phyloP scores from a whole-genome alignment of 1,284 basidiomycete species.

The Rhizoctonia solani region DNA sequence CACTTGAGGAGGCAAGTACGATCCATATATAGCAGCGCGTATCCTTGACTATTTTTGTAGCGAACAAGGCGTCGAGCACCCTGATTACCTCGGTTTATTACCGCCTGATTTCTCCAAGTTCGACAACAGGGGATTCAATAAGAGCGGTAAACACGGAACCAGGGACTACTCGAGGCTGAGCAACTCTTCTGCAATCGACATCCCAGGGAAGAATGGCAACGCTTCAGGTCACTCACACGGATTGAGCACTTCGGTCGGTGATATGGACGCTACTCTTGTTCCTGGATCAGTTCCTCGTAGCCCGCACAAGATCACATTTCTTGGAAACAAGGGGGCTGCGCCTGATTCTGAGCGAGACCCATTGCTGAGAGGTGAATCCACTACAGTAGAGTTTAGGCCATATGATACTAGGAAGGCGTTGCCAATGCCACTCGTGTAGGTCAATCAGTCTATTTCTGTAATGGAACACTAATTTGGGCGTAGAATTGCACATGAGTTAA shows the following conservation, averaged over 20 bases:
- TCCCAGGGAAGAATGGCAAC: background rate
- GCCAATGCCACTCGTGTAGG: constrained; percentile 75
- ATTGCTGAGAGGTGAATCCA: constrained; percentile 58
- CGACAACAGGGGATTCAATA: constrained; percentile 27
- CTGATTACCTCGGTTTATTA: constrained; percentile 68
- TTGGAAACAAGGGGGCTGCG: constrained; percentile 37
- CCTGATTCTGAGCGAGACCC: constrained; percentile 53
- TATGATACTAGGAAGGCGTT: constrained; percentile 59
- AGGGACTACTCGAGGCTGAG: constrained; percentile 18
- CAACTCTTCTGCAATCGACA: background rate
- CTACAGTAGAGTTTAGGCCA: constrained; percentile 63
- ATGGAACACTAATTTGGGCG: constrained; percentile 39
- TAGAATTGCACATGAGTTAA: constrained; percentile 80
- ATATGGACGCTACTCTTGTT: constrained; percentile 17
- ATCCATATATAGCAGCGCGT: constrained; percentile 18
- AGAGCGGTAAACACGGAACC: constrained; percentile 18
- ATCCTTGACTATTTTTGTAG: constrained; percentile 49
- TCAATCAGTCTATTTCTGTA: constrained; percentile 39
- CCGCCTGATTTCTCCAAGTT: constrained; percentile 58
- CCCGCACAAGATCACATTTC: constrained; percentile 14
- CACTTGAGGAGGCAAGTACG: constrained; percentile 61
- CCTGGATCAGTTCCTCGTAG: background rate
- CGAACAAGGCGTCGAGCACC: constrained; percentile 54
- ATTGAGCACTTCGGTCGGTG: background rate
- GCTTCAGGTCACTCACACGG: background rate